Percentiles rank a stretch among this genome's conserved stretches.
Conservation (phyloP, 805 yeast genomes). For the Metschnikowia anglica region DNA sequence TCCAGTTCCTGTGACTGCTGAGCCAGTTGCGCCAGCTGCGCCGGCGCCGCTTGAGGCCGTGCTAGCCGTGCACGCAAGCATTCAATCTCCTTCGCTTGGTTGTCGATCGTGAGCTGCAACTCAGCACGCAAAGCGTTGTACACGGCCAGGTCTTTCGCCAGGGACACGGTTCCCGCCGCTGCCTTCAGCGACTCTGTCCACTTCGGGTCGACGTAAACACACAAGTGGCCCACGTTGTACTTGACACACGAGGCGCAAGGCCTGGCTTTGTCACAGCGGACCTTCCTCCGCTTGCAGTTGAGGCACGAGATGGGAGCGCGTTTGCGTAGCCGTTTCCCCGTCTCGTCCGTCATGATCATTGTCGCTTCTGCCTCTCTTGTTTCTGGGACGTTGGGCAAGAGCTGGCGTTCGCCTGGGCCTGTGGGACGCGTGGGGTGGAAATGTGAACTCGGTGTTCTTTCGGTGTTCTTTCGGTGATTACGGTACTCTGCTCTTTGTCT, state of each 20-base stretch:
- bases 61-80: constrained; percentile 15
- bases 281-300: constrained; percentile 42
- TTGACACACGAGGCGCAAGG: constrained; percentile 45
- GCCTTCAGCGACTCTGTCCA: constrained; percentile 29
- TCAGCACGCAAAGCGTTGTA: neutral
- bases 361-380: neutral
- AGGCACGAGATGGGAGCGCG: constrained; percentile 43
- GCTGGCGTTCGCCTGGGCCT: too few relatives aligned
- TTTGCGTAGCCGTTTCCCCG: constrained; percentile 23
- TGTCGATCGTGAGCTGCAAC: constrained; percentile 12
- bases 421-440: too few relatives aligned
- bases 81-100: constrained; percentile 12
- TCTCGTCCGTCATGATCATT: constrained; percentile 5
- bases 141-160: neutral
- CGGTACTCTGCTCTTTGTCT: too few relatives aligned
- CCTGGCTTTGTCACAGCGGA: constrained; percentile 42
- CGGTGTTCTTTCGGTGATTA: too few relatives aligned
- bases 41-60: neutral
- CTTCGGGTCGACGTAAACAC: constrained; percentile 41
- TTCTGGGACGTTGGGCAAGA: too few relatives aligned
- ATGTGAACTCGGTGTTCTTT: too few relatives aligned
- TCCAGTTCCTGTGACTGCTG: too few relatives aligned
- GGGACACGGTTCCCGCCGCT: constrained; percentile 6
- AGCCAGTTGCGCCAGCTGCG: too few relatives aligned
- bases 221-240: constrained; percentile 41